phyloP scores from a whole-genome alignment of 108 stramenopile species.

The Conticribra guillardii region DNA sequence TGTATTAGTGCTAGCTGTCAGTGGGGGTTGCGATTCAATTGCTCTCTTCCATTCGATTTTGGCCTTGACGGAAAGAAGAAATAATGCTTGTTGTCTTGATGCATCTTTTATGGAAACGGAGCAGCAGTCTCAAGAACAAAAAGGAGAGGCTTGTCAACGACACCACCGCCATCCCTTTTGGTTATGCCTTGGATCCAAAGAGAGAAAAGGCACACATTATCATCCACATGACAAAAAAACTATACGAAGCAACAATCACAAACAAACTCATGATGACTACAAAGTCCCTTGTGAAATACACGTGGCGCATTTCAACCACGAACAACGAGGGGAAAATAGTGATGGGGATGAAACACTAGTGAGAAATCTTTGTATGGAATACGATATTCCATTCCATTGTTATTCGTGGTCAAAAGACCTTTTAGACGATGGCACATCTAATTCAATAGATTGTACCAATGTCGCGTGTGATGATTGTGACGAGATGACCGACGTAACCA shows the following conservation, averaged over 20 bases:
- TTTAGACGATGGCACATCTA: not conserved
- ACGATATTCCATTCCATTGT: slow-evolving; percentile 61
- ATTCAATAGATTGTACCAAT: not conserved
- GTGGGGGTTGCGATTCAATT: slow-evolving; percentile 92
- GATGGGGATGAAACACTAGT: slow-evolving; percentile 73
- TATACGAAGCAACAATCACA: too few species aligned
- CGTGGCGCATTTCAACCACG: slow-evolving; percentile 88
- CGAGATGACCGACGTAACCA: not conserved
- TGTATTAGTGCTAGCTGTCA: slow-evolving; percentile 71
- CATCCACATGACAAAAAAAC: too few species aligned
- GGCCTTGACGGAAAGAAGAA: slow-evolving; percentile 29
- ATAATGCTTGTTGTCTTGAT: too few species aligned
- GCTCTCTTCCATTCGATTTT: slow-evolving; percentile 76
- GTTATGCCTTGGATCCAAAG: too few species aligned
- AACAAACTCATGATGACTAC: too few species aligned
- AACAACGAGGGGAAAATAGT: slow-evolving; percentile 72
- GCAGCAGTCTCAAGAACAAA: too few species aligned
- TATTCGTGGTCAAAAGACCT: slow-evolving; percentile 60
- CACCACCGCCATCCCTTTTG: too few species aligned
- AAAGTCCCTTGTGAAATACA: slow-evolving; percentile 56
- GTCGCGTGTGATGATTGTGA: slow-evolving; percentile 25
- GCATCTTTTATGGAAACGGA: too few species aligned
- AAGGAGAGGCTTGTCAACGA: too few species aligned
- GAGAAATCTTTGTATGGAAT: slow-evolving; percentile 50
- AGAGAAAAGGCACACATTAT: too few species aligned